Evolutionary conservation across 2,329 filamentous ascomycete genomes (phyloP).

Genomic region (Alternaria longipes): DNA sequence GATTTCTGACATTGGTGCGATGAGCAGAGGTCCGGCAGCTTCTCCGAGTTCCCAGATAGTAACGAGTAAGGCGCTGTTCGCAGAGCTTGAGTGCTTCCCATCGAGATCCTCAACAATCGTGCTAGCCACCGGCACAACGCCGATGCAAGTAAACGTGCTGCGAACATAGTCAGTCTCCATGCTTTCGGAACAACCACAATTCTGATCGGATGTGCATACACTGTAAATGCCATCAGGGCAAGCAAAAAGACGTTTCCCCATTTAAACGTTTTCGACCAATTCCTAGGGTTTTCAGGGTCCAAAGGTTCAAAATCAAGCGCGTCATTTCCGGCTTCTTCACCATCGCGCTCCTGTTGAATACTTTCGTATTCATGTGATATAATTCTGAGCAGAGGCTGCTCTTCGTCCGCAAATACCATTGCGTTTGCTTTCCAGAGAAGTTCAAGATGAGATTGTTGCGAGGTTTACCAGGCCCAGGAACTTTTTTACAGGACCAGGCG

Average conservation of each 20-base stretch:
- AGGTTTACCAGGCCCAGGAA: neutral
- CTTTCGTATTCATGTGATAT: constrained; percentile 29
- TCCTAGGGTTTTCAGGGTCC: constrained; percentile 42
- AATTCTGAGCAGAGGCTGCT: constrained; percentile 42
- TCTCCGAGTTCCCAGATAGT: constrained; percentile 51
- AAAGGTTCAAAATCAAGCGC: constrained; percentile 41
- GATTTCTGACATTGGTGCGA: constrained; percentile 47
- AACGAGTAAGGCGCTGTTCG: constrained; percentile 43
- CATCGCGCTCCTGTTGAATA: constrained; percentile 20
- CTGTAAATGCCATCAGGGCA: constrained; percentile 47
- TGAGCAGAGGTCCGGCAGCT: constrained; percentile 47
- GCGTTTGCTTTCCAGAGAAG: neutral
- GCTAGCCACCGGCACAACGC: constrained; percentile 47
- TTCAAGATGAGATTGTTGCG: constrained; percentile 1
- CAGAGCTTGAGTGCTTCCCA: constrained; percentile 30
- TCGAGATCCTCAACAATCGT: constrained; percentile 46
- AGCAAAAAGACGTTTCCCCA: constrained; percentile 47
- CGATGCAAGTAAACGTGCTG: constrained; percentile 52
- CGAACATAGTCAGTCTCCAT: neutral
- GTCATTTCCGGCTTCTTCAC: constrained; percentile 25
- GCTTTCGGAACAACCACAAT: neutral
- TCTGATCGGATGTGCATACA: constrained; percentile 31
- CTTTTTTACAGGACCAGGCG: constrained; percentile 13
- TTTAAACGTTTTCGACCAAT: constrained; percentile 45
- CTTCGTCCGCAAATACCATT: constrained; percentile 38